Evolutionary conservation across 768 basidiomycete species (phyloP), one percentile per base, ranked within the genome.

Genomic region (Termitomyces sp.): DNA sequence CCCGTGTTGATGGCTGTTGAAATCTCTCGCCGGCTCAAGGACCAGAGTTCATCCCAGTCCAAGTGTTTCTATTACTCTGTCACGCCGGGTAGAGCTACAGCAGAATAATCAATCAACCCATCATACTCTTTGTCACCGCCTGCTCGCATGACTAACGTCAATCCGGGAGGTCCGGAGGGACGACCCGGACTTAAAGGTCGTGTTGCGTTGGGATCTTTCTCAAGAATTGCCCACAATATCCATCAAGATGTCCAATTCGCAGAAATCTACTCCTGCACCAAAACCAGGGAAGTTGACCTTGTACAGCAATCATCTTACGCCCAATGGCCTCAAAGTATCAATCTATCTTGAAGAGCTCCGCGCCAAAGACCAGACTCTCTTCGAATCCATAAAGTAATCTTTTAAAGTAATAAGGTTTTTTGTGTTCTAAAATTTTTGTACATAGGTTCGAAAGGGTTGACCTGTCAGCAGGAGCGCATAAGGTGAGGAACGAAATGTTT

Each of bases 321-420:
- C 65, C 1, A 65, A 66, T 50, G 65, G 65, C 22, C 63, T 65
- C 57, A 65, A 65, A 30, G 62, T 66, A 24, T 65, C 62, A 2
- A 61, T 66, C 36, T 63, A 65, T 52, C 56, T 62, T 22, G 59
- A 64, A 49, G 61, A 64, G 45, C 59, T 64, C 10, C 53, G 49
- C 14, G 46, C 54, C 16, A 56, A 54, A 28, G 56, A 64, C 20
- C 35, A 55, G n/a, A 38, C 30, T 36, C 33, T 57, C 49, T 54
- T 54, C 3, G 48, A 59, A 24, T 62, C 59, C 50, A 30, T 51
- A 53, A 60, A 41, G 50, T 55, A 22, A 50, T 28, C 35, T 16
- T 49, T 28, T 13, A 1, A 2, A 20, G 11, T 18, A 5, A 35
- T 13, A 20, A n/a, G 13, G 18, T 16, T 35, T 5, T n/a, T 38